Percentiles rank a stretch among this genome's conserved stretches.
Conservation (phyloP, 192 early-diverging fungal species). For the Phlyctochytrium bullatum region DNA sequence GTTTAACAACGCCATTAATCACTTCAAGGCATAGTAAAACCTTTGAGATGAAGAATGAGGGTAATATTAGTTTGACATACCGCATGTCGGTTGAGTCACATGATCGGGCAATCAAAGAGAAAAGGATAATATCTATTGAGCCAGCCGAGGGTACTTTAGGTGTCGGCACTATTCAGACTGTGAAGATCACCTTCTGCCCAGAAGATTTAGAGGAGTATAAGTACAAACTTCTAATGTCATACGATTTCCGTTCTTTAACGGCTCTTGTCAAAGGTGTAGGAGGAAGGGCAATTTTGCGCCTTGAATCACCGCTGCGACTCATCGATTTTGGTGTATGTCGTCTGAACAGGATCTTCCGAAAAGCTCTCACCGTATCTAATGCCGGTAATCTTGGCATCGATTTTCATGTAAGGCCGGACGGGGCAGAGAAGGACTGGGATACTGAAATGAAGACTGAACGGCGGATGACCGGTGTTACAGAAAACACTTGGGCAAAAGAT, state of each 20-base stretch:
- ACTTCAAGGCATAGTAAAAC: conserved; percentile 28
- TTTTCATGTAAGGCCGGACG: conserved; percentile 54
- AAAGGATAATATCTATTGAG: conserved; percentile 12
- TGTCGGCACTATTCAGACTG: conserved; percentile 40
- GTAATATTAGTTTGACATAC: conserved; percentile 52
- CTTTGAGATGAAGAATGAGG: conserved; percentile 55
- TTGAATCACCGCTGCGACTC: conserved; percentile 41
- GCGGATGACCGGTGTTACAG: too few relatives aligned
- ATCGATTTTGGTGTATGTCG: conserved; percentile 61
- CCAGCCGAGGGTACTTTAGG: conserved; percentile 35
- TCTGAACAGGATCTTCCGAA: conserved; percentile 45
- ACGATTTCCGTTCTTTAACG: conserved; percentile 47
- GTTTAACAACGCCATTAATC: neutral
- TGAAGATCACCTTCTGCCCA: conserved; percentile 47
- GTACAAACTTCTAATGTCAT: conserved; percentile 44
- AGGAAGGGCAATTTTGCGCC: conserved; percentile 42
- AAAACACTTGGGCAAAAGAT: conserved; percentile 30
- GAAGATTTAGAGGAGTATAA: conserved; percentile 46
- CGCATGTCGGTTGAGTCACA: conserved; percentile 25
- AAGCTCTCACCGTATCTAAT: conserved; percentile 47
- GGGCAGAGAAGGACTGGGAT: conserved; percentile 42
- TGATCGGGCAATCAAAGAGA: conserved; percentile 5
- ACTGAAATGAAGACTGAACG: neutral
- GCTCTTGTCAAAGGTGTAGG: conserved; percentile 44
- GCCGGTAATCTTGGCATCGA: conserved; percentile 53